Percentiles rank a stretch among this genome's conserved stretches.
These are phyloP conservation scores for Candida sanyiensis DNA, from an alignment of 805 yeast species.

Conservation along the genomic window DNA sequence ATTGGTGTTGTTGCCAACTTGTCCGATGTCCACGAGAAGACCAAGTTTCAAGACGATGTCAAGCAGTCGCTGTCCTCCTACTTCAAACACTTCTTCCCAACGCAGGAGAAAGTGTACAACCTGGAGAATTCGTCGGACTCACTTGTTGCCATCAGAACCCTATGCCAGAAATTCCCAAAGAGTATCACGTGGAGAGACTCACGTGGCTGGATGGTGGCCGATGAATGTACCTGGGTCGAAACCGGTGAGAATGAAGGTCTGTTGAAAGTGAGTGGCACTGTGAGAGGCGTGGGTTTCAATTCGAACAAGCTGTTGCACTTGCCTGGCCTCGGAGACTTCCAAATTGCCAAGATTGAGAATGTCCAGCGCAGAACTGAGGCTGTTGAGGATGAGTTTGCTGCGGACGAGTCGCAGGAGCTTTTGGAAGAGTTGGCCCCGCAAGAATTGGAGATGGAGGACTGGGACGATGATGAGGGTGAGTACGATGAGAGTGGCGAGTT, in stretches of 20 bases:
- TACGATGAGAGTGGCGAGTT: slow-evolving; percentile 30
- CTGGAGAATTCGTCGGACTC: slow-evolving; percentile 66
- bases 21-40: slow-evolving; percentile 59
- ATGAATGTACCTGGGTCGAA: slow-evolving; percentile 41
- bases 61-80: slow-evolving; percentile 58
- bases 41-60: slow-evolving; percentile 69
- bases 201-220: slow-evolving; percentile 85
- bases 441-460: slow-evolving; percentile 43
- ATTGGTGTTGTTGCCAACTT: slow-evolving; percentile 76
- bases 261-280: slow-evolving; percentile 71
- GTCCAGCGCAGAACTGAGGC: slow-evolving; percentile 28
- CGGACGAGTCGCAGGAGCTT: slow-evolving; percentile 43
- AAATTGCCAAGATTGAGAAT: slow-evolving; percentile 60
- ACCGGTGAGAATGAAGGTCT: slow-evolving; percentile 30
- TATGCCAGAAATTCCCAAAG: slow-evolving; percentile 85
- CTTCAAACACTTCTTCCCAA: slow-evolving; percentile 74
- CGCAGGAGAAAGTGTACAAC: slow-evolving; percentile 69
- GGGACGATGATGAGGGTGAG: slow-evolving; percentile 31
- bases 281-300: slow-evolving; percentile 81
- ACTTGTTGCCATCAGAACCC: slow-evolving; percentile 60
- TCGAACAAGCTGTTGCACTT: slow-evolving; percentile 76
- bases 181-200: slow-evolving; percentile 87
- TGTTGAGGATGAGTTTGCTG: slow-evolving; percentile 23
- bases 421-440: slow-evolving; percentile 57
- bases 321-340: slow-evolving; percentile 88